These are phyloP conservation scores for Aspergillus fischeri DNA, from an alignment of 2,329 filamentous ascomycete genomes.

Conservation along the genomic window DNA sequence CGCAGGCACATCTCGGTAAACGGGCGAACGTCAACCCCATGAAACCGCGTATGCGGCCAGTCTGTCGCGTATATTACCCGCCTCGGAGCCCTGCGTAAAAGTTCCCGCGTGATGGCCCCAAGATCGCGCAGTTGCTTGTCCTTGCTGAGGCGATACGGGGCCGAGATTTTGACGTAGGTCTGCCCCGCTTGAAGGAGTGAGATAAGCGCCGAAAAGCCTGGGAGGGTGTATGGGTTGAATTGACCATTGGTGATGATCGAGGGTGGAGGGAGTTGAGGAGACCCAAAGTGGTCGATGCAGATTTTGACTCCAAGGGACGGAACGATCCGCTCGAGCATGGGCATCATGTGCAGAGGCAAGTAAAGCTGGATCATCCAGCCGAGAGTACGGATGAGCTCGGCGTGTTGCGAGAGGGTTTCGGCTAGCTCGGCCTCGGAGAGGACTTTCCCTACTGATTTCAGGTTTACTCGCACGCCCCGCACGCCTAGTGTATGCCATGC, in stretches of 20 bases:
- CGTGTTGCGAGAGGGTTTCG: constrained; percentile 45
- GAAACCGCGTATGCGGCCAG: constrained; percentile 62
- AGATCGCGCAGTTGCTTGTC: constrained; percentile 44
- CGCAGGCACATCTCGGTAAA: constrained; percentile 53
- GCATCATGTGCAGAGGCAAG: constrained; percentile 49
- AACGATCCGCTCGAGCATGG: constrained; percentile 47
- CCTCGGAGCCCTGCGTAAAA: constrained; percentile 44
- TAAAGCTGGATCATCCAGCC: constrained; percentile 59
- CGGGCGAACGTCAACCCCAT: constrained; percentile 52
- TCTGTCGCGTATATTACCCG: constrained; percentile 58
- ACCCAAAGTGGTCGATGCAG: constrained; percentile 59
- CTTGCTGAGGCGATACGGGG: constrained; percentile 52
- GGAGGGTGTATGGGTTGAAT: constrained; percentile 43
- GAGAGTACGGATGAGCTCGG: constrained; percentile 46
- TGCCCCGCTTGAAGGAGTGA: constrained; percentile 45
- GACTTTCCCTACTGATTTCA: constrained; percentile 50
- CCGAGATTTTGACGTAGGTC: constrained; percentile 58
- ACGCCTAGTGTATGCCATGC: constrained; percentile 57
- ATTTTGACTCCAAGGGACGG: constrained; percentile 49
- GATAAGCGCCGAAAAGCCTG: constrained; percentile 49
- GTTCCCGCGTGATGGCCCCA: constrained; percentile 47
- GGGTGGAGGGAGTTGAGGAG: constrained; percentile 37
- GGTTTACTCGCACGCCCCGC: constrained; percentile 56
- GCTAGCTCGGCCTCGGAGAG: constrained; percentile 42
- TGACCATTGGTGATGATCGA: constrained; percentile 9